These are phyloP conservation scores for Caryopteris hybrid DNA, from an alignment of 305 asterid species.

Conservation along the genomic window DNA sequence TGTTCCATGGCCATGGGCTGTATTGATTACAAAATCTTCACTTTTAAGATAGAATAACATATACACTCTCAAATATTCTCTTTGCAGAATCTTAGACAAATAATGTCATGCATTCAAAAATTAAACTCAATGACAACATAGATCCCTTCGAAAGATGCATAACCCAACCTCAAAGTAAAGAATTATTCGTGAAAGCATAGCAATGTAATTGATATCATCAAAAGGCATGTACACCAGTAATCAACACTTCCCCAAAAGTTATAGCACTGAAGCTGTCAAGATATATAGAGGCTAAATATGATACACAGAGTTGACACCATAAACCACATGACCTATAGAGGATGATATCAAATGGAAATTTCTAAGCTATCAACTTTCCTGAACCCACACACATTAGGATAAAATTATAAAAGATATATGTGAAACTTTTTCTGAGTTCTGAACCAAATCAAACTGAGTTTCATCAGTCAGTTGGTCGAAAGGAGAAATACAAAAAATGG, in stretches of 20 bases:
- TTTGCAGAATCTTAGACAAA: not conserved
- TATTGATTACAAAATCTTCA: constrained; percentile 17
- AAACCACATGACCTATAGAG: constrained; percentile 6
- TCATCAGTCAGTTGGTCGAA: not conserved
- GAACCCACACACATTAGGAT: not conserved
- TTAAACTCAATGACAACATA: not conserved
- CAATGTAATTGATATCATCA: not conserved
- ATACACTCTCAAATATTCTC: constrained; percentile 1
- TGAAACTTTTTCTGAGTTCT: not conserved
- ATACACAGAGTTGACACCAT: not conserved
- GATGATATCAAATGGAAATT: not conserved
- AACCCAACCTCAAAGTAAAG: constrained; percentile 3
- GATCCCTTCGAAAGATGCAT: constrained; percentile 4
- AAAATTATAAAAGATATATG: constrained; percentile 1
- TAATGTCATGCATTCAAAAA: not conserved
- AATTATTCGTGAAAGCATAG: not conserved
- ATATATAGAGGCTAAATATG: not conserved
- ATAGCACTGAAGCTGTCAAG: not conserved
- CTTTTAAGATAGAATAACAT: constrained; percentile 21
- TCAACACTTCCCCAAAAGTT: not conserved
- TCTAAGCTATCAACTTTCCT: not conserved
- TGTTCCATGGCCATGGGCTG: constrained; percentile 99
- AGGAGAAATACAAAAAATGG: not conserved
- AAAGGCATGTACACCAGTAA: constrained; percentile 1
- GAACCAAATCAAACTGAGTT: constrained; percentile 1